Evolutionary conservation across 441 rosid species (phyloP).

Genomic region (Populus trichocarpa): DNA sequence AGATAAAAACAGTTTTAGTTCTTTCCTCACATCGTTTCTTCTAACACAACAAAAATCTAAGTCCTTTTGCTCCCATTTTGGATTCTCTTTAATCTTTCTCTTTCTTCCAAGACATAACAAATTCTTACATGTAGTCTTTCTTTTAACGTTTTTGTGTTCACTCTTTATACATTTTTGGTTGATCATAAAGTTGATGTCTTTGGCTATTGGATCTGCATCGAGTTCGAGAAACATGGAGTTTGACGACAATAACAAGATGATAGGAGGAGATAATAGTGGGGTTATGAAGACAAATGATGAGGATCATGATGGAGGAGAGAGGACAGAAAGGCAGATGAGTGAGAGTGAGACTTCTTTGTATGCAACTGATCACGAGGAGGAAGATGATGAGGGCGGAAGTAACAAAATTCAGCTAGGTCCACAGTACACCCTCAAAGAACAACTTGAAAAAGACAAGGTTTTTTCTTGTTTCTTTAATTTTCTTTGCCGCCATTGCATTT

Average conservation of each 20-base stretch:
- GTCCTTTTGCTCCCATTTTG: not conserved
- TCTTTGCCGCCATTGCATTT: not conserved
- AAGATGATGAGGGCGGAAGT: conserved; percentile 34
- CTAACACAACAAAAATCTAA: not conserved
- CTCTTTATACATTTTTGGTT: not conserved
- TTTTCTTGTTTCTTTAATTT: not conserved
- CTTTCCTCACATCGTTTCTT: not conserved
- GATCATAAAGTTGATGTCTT: conserved; percentile 69
- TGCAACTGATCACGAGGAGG: conserved; percentile 54
- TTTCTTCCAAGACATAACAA: not conserved
- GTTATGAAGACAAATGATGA: conserved; percentile 21
- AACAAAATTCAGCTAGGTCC: conserved; percentile 66
- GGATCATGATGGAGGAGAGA: conserved; percentile 26
- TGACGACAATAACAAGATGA: conserved; percentile 34
- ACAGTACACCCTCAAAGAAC: conserved; percentile 67
- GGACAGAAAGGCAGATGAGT: conserved; percentile 37
- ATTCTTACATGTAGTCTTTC: not conserved
- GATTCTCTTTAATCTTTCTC: not conserved
- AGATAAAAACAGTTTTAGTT: conserved; percentile 6
- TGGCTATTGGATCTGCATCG: conserved; percentile 58
- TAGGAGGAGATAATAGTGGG: conserved; percentile 4
- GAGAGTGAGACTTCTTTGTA: conserved; percentile 50
- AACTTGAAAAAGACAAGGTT: conserved; percentile 15
- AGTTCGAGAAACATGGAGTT: conserved; percentile 57
- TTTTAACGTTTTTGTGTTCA: not conserved